phyloP scores from a whole-genome alignment of 2,329 filamentous ascomycete genomes.

The Lecanosticta acicola region DNA sequence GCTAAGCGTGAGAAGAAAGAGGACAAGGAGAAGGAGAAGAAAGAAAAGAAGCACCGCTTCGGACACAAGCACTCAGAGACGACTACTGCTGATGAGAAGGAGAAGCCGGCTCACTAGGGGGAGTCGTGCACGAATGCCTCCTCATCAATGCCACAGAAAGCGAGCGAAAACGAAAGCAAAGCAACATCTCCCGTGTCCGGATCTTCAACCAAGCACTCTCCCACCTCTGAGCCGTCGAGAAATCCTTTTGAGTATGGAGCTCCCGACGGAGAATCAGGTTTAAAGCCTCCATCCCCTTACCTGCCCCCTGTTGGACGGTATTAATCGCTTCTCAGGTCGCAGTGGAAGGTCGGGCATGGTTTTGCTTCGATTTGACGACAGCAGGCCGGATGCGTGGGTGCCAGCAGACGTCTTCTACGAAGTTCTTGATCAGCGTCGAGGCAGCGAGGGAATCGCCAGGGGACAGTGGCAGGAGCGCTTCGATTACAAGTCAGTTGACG shows the following conservation, averaged over 20 bases:
- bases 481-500: too few species aligned
- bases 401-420: background rate
- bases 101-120: background rate
- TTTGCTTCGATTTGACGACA: too few species aligned
- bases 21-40: constrained; percentile 61
- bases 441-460: too few species aligned
- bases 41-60: constrained; percentile 15
- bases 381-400: background rate
- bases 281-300: background rate
- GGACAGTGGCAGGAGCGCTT: too few species aligned
- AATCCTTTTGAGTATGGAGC: background rate
- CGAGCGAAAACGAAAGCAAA: too few species aligned
- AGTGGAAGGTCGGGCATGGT: background rate
- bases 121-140: background rate
- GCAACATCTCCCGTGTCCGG: background rate
- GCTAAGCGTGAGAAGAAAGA: constrained; percentile 84
- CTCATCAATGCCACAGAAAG: too few species aligned
- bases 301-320: background rate
- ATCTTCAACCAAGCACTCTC: background rate
- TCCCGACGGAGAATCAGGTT: background rate
- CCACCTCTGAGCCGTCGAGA: background rate
- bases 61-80: constrained; percentile 13
- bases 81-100: background rate
- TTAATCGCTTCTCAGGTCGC: background rate
- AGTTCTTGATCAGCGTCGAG: too few species aligned